These are phyloP conservation scores for Solanum boliviense DNA, from an alignment of 257 asterid genomes.

Conservation along the genomic window DNA sequence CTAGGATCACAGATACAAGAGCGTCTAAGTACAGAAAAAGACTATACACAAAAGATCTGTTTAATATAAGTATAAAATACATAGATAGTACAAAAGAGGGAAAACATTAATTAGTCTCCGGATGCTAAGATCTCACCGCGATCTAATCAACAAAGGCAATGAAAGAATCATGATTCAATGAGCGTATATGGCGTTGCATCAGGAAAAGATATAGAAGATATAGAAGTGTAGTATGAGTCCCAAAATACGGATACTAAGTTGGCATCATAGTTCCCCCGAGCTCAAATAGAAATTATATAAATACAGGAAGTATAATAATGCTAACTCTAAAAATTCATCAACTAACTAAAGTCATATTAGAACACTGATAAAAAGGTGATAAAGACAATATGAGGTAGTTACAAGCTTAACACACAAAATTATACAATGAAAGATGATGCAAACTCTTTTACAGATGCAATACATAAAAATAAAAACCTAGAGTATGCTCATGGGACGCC, in stretches of 20 bases:
- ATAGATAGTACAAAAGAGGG: neutral
- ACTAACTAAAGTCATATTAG: neutral
- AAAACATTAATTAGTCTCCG: neutral
- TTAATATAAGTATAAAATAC: too few relatives aligned
- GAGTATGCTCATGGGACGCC: neutral
- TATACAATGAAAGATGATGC: too few relatives aligned
- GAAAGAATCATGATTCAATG: neutral
- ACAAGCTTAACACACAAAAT: too few relatives aligned
- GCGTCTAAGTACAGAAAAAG: neutral
- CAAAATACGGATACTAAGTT: neutral
- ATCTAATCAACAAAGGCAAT: neutral
- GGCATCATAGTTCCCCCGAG: neutral
- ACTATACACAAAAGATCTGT: too few relatives aligned
- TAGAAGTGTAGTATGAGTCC: neutral
- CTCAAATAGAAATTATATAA: neutral
- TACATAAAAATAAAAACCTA: too few relatives aligned
- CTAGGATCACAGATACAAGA: neutral
- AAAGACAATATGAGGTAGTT: too few relatives aligned
- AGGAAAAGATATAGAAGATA: neutral
- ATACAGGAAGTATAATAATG: too few relatives aligned
- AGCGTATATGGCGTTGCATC: neutral
- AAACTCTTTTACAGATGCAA: too few relatives aligned
- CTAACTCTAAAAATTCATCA: neutral
- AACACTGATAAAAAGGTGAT: too few relatives aligned
- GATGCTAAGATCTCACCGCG: neutral